Percentiles rank a stretch among this genome's conserved stretches.
Evolutionary conservation across 2,329 filamentous ascomycete genomes (phyloP).

Genomic region (Mycosphaerelloides madeirae): DNA sequence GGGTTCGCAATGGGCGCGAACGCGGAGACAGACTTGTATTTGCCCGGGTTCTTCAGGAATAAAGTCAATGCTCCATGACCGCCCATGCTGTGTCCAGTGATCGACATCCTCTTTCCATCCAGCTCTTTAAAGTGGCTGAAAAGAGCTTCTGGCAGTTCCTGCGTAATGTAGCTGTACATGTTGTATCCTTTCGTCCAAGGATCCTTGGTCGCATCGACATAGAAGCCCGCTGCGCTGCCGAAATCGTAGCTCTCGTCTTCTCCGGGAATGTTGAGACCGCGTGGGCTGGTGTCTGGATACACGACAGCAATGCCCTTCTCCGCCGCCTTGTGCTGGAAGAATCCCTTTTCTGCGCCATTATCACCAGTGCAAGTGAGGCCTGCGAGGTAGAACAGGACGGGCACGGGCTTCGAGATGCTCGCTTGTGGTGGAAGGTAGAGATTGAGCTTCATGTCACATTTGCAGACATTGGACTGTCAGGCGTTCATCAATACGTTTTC

Average conservation of each 20-base stretch:
- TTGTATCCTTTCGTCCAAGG: constrained; percentile 77
- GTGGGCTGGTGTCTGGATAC: constrained; percentile 91
- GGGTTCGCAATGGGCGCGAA: constrained; percentile 24
- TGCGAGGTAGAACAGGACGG: constrained; percentile 87
- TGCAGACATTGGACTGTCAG: constrained; percentile 62
- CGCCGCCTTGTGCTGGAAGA: constrained; percentile 80
- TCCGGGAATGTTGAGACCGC: constrained; percentile 71
- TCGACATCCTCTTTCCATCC: constrained; percentile 67
- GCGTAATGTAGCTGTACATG: constrained; percentile 91
- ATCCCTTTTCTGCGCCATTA: constrained; percentile 71
- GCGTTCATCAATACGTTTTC: constrained; percentile 1
- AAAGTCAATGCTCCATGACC: constrained; percentile 91
- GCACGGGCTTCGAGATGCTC: constrained; percentile 58
- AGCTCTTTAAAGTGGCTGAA: constrained; percentile 67
- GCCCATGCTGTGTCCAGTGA: constrained; percentile 95
- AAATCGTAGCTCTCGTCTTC: constrained; percentile 92
- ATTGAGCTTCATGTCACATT: constrained; percentile 87
- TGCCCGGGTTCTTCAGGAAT: constrained; percentile 84
- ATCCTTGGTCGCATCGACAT: constrained; percentile 74
- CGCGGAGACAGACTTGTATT: constrained; percentile 54
- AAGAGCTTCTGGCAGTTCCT: constrained; percentile 75
- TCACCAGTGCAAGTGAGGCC: constrained; percentile 93
- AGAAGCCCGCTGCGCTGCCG: constrained; percentile 87
- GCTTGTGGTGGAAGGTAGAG: constrained; percentile 80
- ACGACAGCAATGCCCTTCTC: constrained; percentile 83